A percentile compares a stretch with the other conserved stretches of the same genome.
These are phyloP conservation scores for Panaeolus cyanescens DNA, from an alignment of 768 basidiomycete genomes.

Conservation along the genomic window DNA sequence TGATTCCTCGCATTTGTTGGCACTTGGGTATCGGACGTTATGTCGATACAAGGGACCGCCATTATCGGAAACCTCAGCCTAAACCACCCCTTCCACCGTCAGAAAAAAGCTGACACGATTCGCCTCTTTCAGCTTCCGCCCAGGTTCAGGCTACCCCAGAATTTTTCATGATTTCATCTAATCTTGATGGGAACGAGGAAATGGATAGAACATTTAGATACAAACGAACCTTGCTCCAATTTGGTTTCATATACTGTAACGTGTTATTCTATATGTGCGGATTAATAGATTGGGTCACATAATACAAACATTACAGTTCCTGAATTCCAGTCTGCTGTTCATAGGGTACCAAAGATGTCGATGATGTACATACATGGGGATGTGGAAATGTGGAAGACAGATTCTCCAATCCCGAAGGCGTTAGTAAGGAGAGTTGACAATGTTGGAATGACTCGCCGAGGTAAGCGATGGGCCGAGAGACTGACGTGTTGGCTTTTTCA, in stretches of 20 bases:
- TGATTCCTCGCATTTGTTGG: constrained; percentile 76
- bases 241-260: background rate
- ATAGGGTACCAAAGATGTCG: background rate
- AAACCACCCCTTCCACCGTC: background rate
- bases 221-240: background rate
- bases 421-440: constrained; percentile 71
- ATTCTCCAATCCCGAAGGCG: constrained; percentile 2
- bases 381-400: too few species aligned
- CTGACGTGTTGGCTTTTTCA: constrained; percentile 79
- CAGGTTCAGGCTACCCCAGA: background rate
- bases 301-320: background rate
- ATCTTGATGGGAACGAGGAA: background rate
- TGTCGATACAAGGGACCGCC: constrained; percentile 62
- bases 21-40: constrained; percentile 76
- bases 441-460: constrained; percentile 55
- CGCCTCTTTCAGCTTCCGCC: background rate
- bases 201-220: background rate
- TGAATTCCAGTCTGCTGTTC: background rate
- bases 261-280: background rate
- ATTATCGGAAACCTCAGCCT: constrained; percentile 16
- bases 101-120: background rate
- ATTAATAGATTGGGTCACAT: constrained; percentile 1
- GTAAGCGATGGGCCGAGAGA: constrained; percentile 54
- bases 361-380: background rate
- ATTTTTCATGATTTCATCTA: background rate